Percentiles rank a stretch among this genome's conserved stretches.
Conservation (phyloP, 352 stramenopile species). For the Paralagenidium karlingii region DNA sequence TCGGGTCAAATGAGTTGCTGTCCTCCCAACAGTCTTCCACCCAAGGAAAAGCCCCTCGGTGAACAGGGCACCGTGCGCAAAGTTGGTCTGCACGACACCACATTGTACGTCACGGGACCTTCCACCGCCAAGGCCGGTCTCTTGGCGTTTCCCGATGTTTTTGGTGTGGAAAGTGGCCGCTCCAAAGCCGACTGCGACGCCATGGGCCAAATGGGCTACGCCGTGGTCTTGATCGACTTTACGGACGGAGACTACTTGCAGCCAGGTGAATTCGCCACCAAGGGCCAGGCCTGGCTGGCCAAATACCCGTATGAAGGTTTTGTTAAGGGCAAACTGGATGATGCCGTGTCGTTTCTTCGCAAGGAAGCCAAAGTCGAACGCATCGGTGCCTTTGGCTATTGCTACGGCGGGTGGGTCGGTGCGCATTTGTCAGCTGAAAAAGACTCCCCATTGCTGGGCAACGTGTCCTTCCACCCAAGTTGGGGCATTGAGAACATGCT, state of each 20-base stretch:
- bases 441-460: conserved; percentile 30
- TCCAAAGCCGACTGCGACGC: conserved; percentile 64
- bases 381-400: conserved; percentile 71
- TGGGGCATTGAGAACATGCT: conserved; percentile 68
- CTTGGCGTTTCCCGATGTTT: conserved; percentile 65
- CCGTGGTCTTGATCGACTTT: conserved; percentile 60
- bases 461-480: conserved; percentile 76
- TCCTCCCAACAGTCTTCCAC: conserved; percentile 49
- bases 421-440: conserved; percentile 28
- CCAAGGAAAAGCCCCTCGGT: conserved; percentile 23
- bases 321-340: conserved; percentile 43
- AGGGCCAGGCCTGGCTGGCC: conserved; percentile 36
- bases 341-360: conserved; percentile 64
- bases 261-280: conserved; percentile 10
- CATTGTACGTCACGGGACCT: conserved; percentile 58
- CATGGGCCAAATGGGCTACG: conserved; percentile 62
- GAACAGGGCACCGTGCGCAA: conserved; percentile 51
- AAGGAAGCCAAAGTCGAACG: conserved; percentile 35
- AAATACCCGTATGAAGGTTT: conserved; percentile 48
- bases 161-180: conserved; percentile 65
- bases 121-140: conserved; percentile 47
- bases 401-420: conserved; percentile 70
- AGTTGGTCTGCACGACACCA: conserved; percentile 46
- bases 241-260: conserved; percentile 48
- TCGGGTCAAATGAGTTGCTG: conserved; percentile 26